phyloP scores from a whole-genome alignment of 352 stramenopile genomes.

The Phytophthora brassicae region DNA sequence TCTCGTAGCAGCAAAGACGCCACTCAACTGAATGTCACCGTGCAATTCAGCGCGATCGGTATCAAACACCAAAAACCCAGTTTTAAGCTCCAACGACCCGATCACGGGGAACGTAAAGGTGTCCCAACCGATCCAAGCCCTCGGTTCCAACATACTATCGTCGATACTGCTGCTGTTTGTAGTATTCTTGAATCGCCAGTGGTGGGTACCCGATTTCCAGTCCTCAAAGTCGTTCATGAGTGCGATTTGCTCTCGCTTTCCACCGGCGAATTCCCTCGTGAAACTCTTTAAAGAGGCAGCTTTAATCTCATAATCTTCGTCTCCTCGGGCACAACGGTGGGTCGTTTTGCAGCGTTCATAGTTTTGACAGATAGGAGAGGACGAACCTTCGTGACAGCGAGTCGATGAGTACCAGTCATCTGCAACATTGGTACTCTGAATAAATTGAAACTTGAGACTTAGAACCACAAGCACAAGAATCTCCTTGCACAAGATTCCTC shows the following conservation, averaged over 20 bases:
- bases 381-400: constrained; percentile 59
- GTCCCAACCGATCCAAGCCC: constrained; percentile 43
- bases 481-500: neutral
- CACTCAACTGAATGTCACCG: constrained; percentile 61
- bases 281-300: constrained; percentile 68
- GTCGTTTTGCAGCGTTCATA: constrained; percentile 96
- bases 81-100: constrained; percentile 74
- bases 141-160: constrained; percentile 24
- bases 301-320: constrained; percentile 90
- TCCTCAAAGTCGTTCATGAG: constrained; percentile 96
- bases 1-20: constrained; percentile 58
- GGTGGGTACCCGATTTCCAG: constrained; percentile 90
- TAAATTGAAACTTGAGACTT: neutral
- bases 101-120: constrained; percentile 69
- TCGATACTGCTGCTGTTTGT: constrained; percentile 6
- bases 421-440: constrained; percentile 24
- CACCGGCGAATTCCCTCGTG: constrained; percentile 80
- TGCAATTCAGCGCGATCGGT: constrained; percentile 56
- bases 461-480: neutral
- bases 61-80: constrained; percentile 78
- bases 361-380: constrained; percentile 37
- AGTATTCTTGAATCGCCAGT: constrained; percentile 46
- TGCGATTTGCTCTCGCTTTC: constrained; percentile 61
- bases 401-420: constrained; percentile 59
- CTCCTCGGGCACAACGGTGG: constrained; percentile 89